Evolutionary conservation across 768 basidiomycete species (phyloP), one percentile per base, ranked within the genome.

Genomic region (Tricholoma terreum): DNA sequence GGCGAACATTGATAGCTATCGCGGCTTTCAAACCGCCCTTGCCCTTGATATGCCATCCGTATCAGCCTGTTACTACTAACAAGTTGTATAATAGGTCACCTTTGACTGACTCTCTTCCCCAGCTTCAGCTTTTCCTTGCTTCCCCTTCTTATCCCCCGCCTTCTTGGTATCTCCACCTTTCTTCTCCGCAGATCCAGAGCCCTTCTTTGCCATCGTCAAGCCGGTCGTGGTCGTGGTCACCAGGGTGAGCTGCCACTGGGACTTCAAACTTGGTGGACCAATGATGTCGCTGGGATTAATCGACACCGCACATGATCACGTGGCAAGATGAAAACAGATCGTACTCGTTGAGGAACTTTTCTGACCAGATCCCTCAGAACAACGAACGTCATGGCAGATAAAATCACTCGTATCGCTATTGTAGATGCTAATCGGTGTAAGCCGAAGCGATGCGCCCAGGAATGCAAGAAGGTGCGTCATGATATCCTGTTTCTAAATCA

Each of bases 351-450:
- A n/a, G n/a, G n/a, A n/a, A n/a, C n/a, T n/a, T n/a, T n/a, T 58
- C 58, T 51, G 56, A 43, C 58, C 56, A 43, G 65, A 66, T 54
- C 54, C 54, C 55, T 53, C 51, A n/a, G n/a, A 27, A 49, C 55
- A 58, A 51, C 51, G 54, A 22, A 45, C 57, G 35, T 57, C 59
- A 92, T 94, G 92, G 80, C 88, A 35, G 96, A 97, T 78, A 96
- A 95, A 74, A 94, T 98, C 65, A 99, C 97, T 53, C 89, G 97
- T 81, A 94, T 98, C 67, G 96, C 96, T 60, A 94, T 98, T 67
- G 91, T 93, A 62, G 90, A 94, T 71, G 65, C 89, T 8, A 94
- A 95, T 78, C 83, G 86, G 55, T 98, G 96, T 79, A 96, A 97
- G 71, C 97, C 97, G 17, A 98, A 99, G 74, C 80, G 92, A 75